Percentiles rank a stretch among this genome's conserved stretches.
phyloP scores from a whole-genome alignment of 768 basidiomycete species.

The Epithele typhae region DNA sequence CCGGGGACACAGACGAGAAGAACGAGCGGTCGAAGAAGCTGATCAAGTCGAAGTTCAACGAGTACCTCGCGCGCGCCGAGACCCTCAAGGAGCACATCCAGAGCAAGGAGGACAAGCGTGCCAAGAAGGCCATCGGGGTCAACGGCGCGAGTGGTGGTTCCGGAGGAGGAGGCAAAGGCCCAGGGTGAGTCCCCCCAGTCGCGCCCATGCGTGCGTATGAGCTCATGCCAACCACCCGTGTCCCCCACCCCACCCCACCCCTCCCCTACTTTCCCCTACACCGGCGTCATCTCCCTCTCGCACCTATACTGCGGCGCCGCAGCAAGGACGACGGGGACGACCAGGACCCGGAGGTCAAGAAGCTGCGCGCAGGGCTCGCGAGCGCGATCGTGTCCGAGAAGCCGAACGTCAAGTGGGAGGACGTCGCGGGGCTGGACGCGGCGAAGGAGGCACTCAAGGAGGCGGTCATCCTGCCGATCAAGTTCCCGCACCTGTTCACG shows the following conservation, averaged over 20 bases:
- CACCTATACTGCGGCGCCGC: background rate
- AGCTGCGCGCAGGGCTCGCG: slow-evolving; percentile 85
- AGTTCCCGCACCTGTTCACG: slow-evolving; percentile 97
- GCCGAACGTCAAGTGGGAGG: slow-evolving; percentile 97
- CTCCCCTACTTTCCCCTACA: background rate
- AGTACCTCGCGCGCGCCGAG: slow-evolving; percentile 91
- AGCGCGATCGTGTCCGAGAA: slow-evolving; percentile 89
- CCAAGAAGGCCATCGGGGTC: slow-evolving; percentile 46
- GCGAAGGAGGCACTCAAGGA: slow-evolving; percentile 97
- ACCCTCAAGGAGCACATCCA: slow-evolving; percentile 82
- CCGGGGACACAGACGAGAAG: slow-evolving; percentile 68
- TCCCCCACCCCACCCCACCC: slow-evolving; percentile 2
- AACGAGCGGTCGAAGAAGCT: slow-evolving; percentile 88
- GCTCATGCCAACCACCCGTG: slow-evolving; percentile 13
- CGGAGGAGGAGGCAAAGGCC: slow-evolving; percentile 32
- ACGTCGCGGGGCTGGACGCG: slow-evolving; percentile 92
- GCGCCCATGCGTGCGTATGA: too few species aligned
- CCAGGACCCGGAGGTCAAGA: slow-evolving; percentile 91
- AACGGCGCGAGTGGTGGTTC: slow-evolving; percentile 40
- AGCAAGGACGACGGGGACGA: slow-evolving; percentile 64
- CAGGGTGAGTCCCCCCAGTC: too few species aligned
- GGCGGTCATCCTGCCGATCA: slow-evolving; percentile 98
- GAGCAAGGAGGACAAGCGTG: slow-evolving; percentile 57
- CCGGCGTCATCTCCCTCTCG: background rate
- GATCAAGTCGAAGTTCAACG: slow-evolving; percentile 83